A percentile compares a stretch with the other conserved stretches of the same genome.
These are phyloP conservation scores for Helotiales sp. DNA, from an alignment of 2,329 filamentous ascomycete genomes.

Conservation along the genomic window DNA sequence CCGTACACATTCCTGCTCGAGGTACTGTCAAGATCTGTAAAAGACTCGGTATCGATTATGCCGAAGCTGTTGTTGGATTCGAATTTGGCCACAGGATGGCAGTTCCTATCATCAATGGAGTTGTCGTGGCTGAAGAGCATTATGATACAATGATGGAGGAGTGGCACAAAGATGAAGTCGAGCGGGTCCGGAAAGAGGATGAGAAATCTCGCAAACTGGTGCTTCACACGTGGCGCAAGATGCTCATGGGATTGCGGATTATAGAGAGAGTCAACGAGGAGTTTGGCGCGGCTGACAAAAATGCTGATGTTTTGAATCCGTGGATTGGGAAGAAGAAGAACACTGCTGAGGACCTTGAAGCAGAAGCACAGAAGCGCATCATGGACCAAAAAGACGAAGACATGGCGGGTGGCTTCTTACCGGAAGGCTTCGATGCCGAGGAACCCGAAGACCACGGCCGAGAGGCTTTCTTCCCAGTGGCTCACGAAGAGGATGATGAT, in stretches of 20 bases:
- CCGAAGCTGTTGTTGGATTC: constrained; percentile 94
- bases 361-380: constrained; percentile 38
- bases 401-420: constrained; percentile 65
- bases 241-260: constrained; percentile 84
- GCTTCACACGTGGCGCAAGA: constrained; percentile 81
- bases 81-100: constrained; percentile 96
- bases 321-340: constrained; percentile 50
- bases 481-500: constrained; percentile 36
- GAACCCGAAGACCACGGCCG: constrained; percentile 38
- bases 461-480: constrained; percentile 41
- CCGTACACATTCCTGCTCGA: constrained; percentile 80
- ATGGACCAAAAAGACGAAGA: constrained; percentile 52
- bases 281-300: constrained; percentile 67
- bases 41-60: constrained; percentile 82
- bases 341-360: constrained; percentile 37
- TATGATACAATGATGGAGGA: constrained; percentile 76
- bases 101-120: constrained; percentile 87
- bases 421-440: constrained; percentile 59
- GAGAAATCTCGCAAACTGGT: constrained; percentile 79
- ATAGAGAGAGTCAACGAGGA: constrained; percentile 76
- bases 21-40: constrained; percentile 82
- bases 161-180: constrained; percentile 77
- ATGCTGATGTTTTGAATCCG: constrained; percentile 61
- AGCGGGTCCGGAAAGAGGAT: constrained; percentile 78
- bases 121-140: constrained; percentile 85